These are phyloP conservation scores for Magnolia officinalis DNA, from an alignment of 164 flowering plant species.

Conservation along the genomic window DNA sequence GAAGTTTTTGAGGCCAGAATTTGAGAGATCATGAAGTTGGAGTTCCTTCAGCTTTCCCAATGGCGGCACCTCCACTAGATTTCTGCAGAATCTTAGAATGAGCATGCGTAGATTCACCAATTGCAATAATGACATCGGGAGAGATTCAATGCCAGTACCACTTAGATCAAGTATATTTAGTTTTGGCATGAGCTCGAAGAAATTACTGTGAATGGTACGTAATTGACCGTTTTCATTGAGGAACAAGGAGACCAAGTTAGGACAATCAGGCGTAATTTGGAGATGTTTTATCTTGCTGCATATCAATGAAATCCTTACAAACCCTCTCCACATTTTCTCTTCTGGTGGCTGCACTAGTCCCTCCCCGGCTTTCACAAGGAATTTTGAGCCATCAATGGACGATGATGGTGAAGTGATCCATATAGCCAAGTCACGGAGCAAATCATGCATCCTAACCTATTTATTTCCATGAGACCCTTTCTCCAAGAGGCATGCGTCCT, in stretches of 20 bases:
- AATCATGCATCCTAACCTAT: background rate
- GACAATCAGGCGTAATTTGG: background rate
- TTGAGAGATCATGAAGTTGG: too few species aligned
- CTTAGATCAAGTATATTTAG: too few species aligned
- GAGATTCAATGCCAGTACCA: too few species aligned
- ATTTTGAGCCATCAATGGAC: background rate
- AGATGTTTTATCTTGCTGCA: background rate
- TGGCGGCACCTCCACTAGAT: too few species aligned
- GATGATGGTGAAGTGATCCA: background rate
- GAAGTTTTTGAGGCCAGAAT: too few species aligned
- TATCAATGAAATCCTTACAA: background rate
- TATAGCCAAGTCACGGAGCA: background rate
- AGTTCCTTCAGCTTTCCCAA: too few species aligned
- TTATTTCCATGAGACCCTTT: background rate
- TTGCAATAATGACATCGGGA: too few species aligned
- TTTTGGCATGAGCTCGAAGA: too few species aligned
- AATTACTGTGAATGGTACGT: too few species aligned
- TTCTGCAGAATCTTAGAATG: too few species aligned
- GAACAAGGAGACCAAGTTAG: background rate
- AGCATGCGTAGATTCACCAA: too few species aligned
- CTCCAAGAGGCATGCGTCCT: slow-evolving; percentile 10
- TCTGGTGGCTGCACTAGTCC: background rate
- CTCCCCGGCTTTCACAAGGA: background rate
- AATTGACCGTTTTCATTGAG: too few species aligned
- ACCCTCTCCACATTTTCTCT: background rate